Evolutionary conservation across 192 early-diverging fungal genomes (phyloP).

Genomic region (Neocallimastix lanati): DNA sequence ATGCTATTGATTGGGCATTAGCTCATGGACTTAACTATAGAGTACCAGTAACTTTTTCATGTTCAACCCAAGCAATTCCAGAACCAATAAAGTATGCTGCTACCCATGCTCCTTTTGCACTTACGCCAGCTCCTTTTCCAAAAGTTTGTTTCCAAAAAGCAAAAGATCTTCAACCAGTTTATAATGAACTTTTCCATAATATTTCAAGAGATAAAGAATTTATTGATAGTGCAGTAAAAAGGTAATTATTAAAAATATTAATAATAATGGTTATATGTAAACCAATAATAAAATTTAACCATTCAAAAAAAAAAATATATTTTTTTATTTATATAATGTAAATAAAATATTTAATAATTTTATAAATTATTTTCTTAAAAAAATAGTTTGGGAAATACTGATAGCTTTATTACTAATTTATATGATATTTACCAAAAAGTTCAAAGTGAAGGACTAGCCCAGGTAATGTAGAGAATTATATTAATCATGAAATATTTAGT

Average conservation of each 20-base stretch:
- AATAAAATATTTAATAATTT: too few relatives aligned
- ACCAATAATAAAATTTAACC: too few relatives aligned
- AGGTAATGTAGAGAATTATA: too few relatives aligned
- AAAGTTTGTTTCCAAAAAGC: constrained; percentile 50
- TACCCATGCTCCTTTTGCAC: constrained; percentile 64
- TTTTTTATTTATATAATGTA: too few relatives aligned
- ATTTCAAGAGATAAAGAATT: constrained; percentile 61
- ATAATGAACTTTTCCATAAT: constrained; percentile 62
- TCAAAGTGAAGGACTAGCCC: constrained; percentile 28
- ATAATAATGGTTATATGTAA: too few relatives aligned
- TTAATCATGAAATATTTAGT: too few relatives aligned
- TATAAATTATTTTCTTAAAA: not conserved
- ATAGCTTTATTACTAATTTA: constrained; percentile 62
- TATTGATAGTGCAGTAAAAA: constrained; percentile 48
- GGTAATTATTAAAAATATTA: constrained; percentile 13
- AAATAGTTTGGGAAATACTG: constrained; percentile 46
- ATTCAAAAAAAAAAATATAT: too few relatives aligned
- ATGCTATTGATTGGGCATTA: constrained; percentile 66
- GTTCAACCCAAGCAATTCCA: constrained; percentile 1
- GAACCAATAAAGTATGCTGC: constrained; percentile 17
- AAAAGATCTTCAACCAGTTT: constrained; percentile 49
- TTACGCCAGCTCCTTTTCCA: constrained; percentile 77
- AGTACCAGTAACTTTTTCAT: not conserved
- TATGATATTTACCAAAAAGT: constrained; percentile 61
- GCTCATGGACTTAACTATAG: constrained; percentile 45